Base-by-base conservation (phyloP, 176 grass and related monocot genomes). In the Saccharum spontaneum region DNA sequence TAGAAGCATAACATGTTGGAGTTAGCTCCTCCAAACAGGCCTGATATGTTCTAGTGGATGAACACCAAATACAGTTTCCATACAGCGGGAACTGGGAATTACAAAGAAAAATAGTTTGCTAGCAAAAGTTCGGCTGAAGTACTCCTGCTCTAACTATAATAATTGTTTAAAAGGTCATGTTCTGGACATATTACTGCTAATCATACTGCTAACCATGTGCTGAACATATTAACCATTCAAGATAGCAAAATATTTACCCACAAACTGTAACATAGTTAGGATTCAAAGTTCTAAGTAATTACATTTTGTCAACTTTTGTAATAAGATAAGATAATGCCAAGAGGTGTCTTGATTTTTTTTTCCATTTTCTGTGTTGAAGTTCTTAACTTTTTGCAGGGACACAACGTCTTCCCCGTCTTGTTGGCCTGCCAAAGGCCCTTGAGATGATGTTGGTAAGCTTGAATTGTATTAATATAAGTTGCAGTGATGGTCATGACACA, bases 401-500 rank as follows among this genome's bases (percentile, higher is more conserved):
- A 66, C 93, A 98, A 71, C 82, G 96, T 20, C 90, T 95, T 71
- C 96, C 93, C 63, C 96, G 95, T 41, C 93, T 98, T 76, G 87
- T 95, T 84, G 96, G 96, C 41, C 86, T 98, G 41, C 44, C 83
- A 77, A 98, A 95, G 89, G 72, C 89, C 81, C 91, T 98, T 71
- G 96, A 98, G 67, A 98, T 95, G 89, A 83, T 94, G 71, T 75
- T 98, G 83, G 96, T 98, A 90, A 82, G 83, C 38, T 84, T 76
- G 62, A 78, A 9, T 79, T 73, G 16, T 73, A 20, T 17, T 67
- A 15, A 6, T 74, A 45, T 15, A 45, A 85, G 26, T 40, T 37
- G 24, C 37, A 67, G 7, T 55, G 11, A 28, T 86, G 44, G 7
- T 68, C 22, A 61, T 83, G 84, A 61, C 57, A 89, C 6, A 89